Base-by-base conservation (phyloP, 202 grass and related monocot species). In the Musa balbisiana region DNA sequence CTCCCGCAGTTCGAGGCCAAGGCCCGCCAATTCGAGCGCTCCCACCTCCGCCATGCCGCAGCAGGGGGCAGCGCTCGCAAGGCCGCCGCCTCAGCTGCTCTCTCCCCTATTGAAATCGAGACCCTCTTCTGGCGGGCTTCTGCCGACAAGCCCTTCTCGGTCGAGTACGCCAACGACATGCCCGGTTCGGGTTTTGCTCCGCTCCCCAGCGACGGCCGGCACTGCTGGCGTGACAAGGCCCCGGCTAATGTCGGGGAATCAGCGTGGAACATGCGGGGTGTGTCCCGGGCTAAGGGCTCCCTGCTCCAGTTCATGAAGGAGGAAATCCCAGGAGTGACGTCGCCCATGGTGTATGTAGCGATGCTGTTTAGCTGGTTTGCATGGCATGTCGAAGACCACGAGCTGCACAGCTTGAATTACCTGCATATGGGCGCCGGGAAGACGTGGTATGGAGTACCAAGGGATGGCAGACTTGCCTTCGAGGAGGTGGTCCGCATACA, bases 141-240 rank as follows among this genome's bases (percentile, higher is more conserved):
- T 69, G 95, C 95, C 24, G 89, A 85, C 55, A 86, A 84, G 83
- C 95, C 95, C 49, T 90, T 95, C 84, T 85, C 75, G 56, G 89
- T 99, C n/a, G 95, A 99, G 85, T 99, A 99, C 59, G 95, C 87
- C 65, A 99, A 99, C 76, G 95, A 99, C 85, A 99, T 99, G 95
- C 91, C 95, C 0, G 95, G 91, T 56, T 99, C 95, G 8, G 91
- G 87, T 51, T 99, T 99, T 59, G 80, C 77, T n/a, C 63, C 83
- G 12, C 81, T 80, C 11, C 82, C 79, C 67, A 22, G 26, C 71
- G 33, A 59, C 51, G 16, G 53, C 52, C 68, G 78, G 74, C 71
- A 65, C 76, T 72, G 69, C 75, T 14, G 78, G 70, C 33, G 50
- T 0, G 55, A 67, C 43, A 73, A 85, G 25, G 52, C 82, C 0